A percentile compares a stretch with the other conserved stretches of the same genome.
phyloP scores from a whole-genome alignment of 164 flowering plant genomes.

The Houttuynia cordata region DNA sequence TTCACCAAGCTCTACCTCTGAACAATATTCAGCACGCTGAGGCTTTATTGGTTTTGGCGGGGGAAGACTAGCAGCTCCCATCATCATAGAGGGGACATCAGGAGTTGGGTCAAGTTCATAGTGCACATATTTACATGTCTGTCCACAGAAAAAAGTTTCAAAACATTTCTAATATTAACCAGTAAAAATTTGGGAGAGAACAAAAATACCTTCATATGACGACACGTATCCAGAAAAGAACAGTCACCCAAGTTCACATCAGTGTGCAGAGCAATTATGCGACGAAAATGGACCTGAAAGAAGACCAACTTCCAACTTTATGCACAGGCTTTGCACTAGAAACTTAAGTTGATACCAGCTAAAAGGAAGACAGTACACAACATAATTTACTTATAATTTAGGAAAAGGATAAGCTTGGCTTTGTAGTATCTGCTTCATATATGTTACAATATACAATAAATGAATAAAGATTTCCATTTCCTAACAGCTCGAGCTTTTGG shows the following conservation, averaged over 20 bases:
- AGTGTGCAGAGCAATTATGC: slow-evolving; percentile 89
- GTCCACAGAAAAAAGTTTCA: slow-evolving; percentile 8
- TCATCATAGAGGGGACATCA: slow-evolving; percentile 60
- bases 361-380: too few species aligned
- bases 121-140: slow-evolving; percentile 98
- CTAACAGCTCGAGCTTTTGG: too few species aligned
- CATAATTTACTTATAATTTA: too few species aligned
- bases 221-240: slow-evolving; percentile 94
- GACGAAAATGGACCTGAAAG: slow-evolving; percentile 85
- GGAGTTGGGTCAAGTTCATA: slow-evolving; percentile 89
- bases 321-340: too few species aligned
- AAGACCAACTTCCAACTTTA: neutral
- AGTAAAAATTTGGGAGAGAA: neutral
- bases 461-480: too few species aligned
- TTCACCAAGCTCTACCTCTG: slow-evolving; percentile 93
- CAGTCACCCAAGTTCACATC: slow-evolving; percentile 93
- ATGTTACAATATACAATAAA: too few species aligned
- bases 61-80: slow-evolving; percentile 36
- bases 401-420: too few species aligned
- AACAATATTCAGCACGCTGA: slow-evolving; percentile 91
- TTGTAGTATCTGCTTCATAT: too few species aligned
- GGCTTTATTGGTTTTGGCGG: slow-evolving; percentile 61
- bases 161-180: neutral
- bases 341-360: too few species aligned
- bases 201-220: slow-evolving; percentile 86